Evolutionary conservation across 2,329 filamentous ascomycete genomes (phyloP).

Genomic region (Didymella pinodella): DNA sequence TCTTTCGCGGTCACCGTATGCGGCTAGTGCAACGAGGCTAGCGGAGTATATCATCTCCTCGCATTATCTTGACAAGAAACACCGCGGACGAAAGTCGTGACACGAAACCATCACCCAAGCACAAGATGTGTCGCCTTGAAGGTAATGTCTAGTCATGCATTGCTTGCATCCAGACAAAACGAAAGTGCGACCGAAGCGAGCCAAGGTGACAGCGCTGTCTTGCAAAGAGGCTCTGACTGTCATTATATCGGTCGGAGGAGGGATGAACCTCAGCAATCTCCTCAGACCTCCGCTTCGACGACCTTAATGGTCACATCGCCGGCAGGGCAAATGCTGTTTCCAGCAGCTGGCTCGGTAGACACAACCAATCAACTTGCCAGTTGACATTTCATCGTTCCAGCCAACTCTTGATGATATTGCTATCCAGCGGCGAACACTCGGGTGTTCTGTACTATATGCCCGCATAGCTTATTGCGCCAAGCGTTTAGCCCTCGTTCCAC

Average conservation of each 20-base stretch:
- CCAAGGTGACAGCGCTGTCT: slow-evolving; percentile 28
- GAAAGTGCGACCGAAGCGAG: slow-evolving; percentile 24
- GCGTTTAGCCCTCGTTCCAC: slow-evolving; percentile 1
- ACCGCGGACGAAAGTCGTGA: neutral
- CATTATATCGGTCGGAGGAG: slow-evolving; percentile 17
- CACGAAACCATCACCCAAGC: neutral
- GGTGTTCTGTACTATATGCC: neutral
- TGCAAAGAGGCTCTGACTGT: slow-evolving; percentile 21
- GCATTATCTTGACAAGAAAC: neutral
- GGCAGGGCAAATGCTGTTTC: neutral
- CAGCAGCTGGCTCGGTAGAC: neutral
- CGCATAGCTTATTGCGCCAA: slow-evolving; percentile 2
- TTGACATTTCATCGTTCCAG: neutral
- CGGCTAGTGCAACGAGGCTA: slow-evolving; percentile 12
- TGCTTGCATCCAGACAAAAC: slow-evolving; percentile 25
- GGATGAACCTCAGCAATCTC: neutral
- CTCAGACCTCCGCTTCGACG: neutral
- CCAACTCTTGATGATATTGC: neutral
- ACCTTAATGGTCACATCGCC: neutral
- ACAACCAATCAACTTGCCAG: slow-evolving; percentile 14
- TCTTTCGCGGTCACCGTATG: neutral
- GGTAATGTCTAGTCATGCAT: slow-evolving; percentile 22
- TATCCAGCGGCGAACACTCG: neutral
- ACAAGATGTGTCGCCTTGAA: slow-evolving; percentile 9
- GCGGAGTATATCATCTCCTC: slow-evolving; percentile 1